Percentiles rank a stretch among this genome's conserved stretches.
These are phyloP conservation scores for Cladosporium sphaerospermum DNA, from an alignment of 2,329 filamentous ascomycete species.

Conservation along the genomic window DNA sequence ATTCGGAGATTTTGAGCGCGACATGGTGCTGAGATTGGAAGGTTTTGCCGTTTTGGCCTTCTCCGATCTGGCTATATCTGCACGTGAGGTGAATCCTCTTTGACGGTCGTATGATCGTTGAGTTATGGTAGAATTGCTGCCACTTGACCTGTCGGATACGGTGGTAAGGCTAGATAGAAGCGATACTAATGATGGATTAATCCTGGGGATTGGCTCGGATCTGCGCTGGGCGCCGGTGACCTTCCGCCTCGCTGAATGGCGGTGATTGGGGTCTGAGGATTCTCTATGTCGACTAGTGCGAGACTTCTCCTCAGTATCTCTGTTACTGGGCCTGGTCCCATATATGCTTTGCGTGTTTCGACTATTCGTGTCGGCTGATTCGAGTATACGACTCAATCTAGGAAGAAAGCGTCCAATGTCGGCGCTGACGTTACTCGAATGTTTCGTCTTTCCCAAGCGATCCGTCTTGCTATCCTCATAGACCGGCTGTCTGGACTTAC, in stretches of 20 bases:
- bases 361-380: conserved; percentile 25
- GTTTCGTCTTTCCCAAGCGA: neutral
- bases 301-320: conserved; percentile 2
- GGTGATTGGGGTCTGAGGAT: conserved; percentile 16
- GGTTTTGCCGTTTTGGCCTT: conserved; percentile 12
- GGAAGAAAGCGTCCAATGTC: conserved; percentile 31
- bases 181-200: conserved; percentile 38
- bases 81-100: conserved; percentile 13
- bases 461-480: neutral
- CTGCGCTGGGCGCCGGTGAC: conserved; percentile 26
- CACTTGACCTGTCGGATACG: conserved; percentile 36
- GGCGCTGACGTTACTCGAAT: conserved; percentile 14
- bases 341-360: neutral
- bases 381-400: conserved; percentile 36
- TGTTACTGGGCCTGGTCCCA: neutral
- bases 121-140: conserved; percentile 42
- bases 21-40: neutral
- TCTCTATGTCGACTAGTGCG: conserved; percentile 15
- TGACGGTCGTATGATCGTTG: conserved; percentile 36
- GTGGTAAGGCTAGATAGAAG: conserved; percentile 37
- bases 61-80: neutral
- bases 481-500: conserved; percentile 1
- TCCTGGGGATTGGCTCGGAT: conserved; percentile 25
- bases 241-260: conserved; percentile 29
- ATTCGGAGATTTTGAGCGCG: conserved; percentile 19